Base-by-base conservation (phyloP, 371 early-diverging fungal species). In the Mucor sp. region DNA sequence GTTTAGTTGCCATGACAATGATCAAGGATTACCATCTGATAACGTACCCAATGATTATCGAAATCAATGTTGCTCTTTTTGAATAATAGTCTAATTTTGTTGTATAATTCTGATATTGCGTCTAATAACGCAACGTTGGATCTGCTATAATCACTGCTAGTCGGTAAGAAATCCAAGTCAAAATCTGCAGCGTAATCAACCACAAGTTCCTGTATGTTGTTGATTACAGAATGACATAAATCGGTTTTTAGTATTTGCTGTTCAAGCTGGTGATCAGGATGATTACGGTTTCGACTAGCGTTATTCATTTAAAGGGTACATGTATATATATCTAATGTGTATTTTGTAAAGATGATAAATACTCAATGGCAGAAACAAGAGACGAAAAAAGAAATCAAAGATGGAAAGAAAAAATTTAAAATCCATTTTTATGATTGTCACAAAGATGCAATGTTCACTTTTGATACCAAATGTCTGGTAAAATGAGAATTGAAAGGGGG, bases 31-130 rank as follows among this genome's bases (percentile, higher is more conserved):
- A 17, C 5, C 14, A 53, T 53, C 27, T 27, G 53, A 53, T 53
- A 33, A 48, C 59, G 71, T 77, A 77, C 80, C 80, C 76, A 77
- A 25, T 75, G 78, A 39, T 67, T 67, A 63, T 77, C 80, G 68
- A 80, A 80, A 1, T n/a, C 48, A 14, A 74, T 56, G 21, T 74
- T 62, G n/a, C 50, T 53, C 43, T 68, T 53, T 19, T 66, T 58
- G 41, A 74, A 80, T 33, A 66, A 9, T 32, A 58, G 35, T 28
- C 66, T 44, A 7, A 71, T 79, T 7, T 66, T 69, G n/a, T 68
- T 43, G 33, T 77, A 77, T 17, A 80, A 63, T 41, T 74, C 48
- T 11, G 65, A 37, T 21, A 79, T 62, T 17, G 70, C 71, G 4
- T 72, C 69, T 8, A 59, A 25, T 7, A 68, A 56, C 4, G 67